A percentile compares a stretch with the other conserved stretches of the same genome.
These are phyloP conservation scores for Trametes hirsuta DNA, from an alignment of 1,284 basidiomycete species.

Conservation along the genomic window DNA sequence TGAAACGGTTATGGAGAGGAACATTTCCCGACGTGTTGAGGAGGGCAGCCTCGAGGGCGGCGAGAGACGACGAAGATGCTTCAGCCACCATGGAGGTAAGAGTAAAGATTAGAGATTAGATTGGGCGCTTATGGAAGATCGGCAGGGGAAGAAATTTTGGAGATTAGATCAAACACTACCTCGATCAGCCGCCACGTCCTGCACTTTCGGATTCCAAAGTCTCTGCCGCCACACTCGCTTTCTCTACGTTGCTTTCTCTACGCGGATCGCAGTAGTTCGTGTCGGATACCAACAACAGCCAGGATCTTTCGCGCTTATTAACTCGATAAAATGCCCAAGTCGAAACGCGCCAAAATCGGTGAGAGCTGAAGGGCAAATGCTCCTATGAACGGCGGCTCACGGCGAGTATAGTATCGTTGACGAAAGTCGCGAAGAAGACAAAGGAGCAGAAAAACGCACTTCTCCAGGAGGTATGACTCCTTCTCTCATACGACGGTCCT, in stretches of 20 bases:
- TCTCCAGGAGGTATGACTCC: constrained; percentile 72
- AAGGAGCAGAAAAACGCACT: constrained; percentile 84
- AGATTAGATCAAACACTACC: constrained; percentile 25
- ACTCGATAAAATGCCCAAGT: constrained; percentile 74
- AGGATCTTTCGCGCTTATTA: constrained; percentile 1
- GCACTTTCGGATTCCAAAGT: background rate
- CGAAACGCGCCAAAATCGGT: constrained; percentile 85
- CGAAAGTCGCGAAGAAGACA: constrained; percentile 82
- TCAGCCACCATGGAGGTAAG: constrained; percentile 36
- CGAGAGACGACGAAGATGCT: constrained; percentile 30
- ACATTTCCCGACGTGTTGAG: constrained; percentile 78
- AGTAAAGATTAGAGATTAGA: constrained; percentile 32
- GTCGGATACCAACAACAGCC: constrained; percentile 2
- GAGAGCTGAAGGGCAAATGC: constrained; percentile 9
- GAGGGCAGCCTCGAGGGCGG: constrained; percentile 66
- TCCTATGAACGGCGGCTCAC: background rate
- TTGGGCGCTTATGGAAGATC: constrained; percentile 11
- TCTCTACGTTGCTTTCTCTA: background rate
- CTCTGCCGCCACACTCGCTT: background rate
- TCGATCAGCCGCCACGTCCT: constrained; percentile 15
- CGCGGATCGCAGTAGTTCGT: background rate
- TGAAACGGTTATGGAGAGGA: constrained; percentile 88
- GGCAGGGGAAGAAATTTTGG: constrained; percentile 25
- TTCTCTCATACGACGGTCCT: background rate
- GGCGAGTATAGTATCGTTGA: constrained; percentile 64